Evolutionary conservation across 1,284 basidiomycete species (phyloP).

Genomic region (Ustilago vetiveriae): DNA sequence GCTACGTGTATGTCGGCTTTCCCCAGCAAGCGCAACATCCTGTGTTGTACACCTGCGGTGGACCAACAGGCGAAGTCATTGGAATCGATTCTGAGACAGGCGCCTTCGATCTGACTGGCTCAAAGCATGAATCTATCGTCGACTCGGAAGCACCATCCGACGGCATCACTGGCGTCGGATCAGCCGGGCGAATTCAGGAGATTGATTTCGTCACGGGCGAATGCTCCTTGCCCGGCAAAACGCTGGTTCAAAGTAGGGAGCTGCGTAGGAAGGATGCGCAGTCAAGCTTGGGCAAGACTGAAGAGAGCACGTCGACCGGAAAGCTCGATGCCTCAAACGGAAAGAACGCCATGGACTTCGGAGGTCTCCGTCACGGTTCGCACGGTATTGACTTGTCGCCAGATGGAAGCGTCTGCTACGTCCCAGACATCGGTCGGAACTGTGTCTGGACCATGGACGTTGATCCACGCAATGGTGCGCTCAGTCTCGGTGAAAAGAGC

Average conservation of each 20-base stretch:
- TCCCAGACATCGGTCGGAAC: constrained; percentile 66
- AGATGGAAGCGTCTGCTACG: constrained; percentile 19
- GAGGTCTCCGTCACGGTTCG: constrained; percentile 48
- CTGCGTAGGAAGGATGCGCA: constrained; percentile 5
- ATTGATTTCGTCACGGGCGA: constrained; percentile 58
- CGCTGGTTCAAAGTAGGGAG: constrained; percentile 20
- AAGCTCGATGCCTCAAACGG: constrained; percentile 27
- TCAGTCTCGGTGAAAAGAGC: constrained; percentile 65
- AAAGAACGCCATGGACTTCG: constrained; percentile 51
- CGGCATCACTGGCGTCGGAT: constrained; percentile 23
- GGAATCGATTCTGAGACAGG: constrained; percentile 60
- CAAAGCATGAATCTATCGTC: constrained; percentile 17
- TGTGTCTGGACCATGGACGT: constrained; percentile 68
- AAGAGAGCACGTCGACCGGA: not conserved
- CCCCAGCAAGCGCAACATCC: constrained; percentile 28
- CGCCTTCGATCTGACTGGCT: constrained; percentile 44
- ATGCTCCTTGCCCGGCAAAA: constrained; percentile 43
- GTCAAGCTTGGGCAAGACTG: not conserved
- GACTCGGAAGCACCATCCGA: constrained; percentile 10
- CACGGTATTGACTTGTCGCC: constrained; percentile 32
- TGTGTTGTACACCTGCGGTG: constrained; percentile 68
- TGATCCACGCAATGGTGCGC: constrained; percentile 46
- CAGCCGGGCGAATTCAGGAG: constrained; percentile 55
- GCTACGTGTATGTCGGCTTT: constrained; percentile 48
- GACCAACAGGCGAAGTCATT: constrained; percentile 68